Conservation (phyloP, 768 basidiomycete genomes). For the Tricholoma hemisulphureum region DNA sequence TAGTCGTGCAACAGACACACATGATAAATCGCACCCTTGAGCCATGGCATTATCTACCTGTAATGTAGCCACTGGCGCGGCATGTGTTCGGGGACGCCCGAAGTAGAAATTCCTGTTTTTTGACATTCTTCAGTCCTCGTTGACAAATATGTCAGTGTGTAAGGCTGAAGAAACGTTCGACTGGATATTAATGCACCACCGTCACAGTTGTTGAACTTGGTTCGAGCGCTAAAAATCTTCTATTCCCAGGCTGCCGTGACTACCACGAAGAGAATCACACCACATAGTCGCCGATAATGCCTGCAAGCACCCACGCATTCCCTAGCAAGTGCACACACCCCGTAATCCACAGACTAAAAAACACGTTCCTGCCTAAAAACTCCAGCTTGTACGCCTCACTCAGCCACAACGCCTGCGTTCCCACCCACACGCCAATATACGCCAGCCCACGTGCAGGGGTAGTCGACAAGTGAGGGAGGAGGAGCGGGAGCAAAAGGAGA, state of each 20-base stretch:
- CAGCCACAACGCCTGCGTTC: constrained; percentile 85
- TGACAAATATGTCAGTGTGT: not conserved
- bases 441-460: constrained; percentile 39
- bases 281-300: constrained; percentile 46
- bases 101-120: not conserved
- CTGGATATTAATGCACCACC: not conserved
- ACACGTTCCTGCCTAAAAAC: constrained; percentile 77
- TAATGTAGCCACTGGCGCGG: not conserved
- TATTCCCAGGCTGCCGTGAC: not conserved
- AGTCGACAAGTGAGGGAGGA: constrained; percentile 66
- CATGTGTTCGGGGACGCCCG: not conserved
- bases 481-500: constrained; percentile 79
- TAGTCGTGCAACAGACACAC: not conserved
- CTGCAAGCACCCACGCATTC: constrained; percentile 77
- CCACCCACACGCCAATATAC: constrained; percentile 64
- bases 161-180: not conserved
- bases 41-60: not conserved
- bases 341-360: constrained; percentile 73
- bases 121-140: not conserved
- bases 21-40: not conserved
- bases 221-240: not conserved
- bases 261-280: not conserved
- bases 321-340: constrained; percentile 71
- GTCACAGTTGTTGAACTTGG: not conserved
- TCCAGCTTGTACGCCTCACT: constrained; percentile 89